Evolutionary conservation across 1,139 yeast species (phyloP).

Genomic region (Meyerozyma smithsonii): DNA sequence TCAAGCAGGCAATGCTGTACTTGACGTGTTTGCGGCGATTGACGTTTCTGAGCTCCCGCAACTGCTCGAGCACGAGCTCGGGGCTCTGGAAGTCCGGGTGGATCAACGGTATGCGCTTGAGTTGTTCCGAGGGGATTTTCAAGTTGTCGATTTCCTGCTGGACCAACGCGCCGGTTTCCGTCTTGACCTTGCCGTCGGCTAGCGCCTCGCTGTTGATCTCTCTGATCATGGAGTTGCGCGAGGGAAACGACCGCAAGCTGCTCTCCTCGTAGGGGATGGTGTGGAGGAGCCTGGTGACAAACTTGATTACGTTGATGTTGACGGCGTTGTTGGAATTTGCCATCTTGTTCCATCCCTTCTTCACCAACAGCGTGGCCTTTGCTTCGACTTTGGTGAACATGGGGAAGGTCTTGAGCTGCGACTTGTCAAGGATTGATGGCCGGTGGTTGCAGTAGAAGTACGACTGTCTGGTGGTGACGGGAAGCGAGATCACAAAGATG

Average conservation of each 20-base stretch:
- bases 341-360: conserved; percentile 44
- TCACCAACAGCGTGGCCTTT: conserved; percentile 33
- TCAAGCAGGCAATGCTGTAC: conserved; percentile 40
- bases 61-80: conserved; percentile 27
- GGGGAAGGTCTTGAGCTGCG: conserved; percentile 28
- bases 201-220: conserved; percentile 26
- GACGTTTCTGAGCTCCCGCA: conserved; percentile 23
- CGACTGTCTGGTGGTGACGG: conserved; percentile 52
- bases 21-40: conserved; percentile 28
- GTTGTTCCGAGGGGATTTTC: conserved; percentile 26
- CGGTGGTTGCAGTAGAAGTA: conserved; percentile 59
- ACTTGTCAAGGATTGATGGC: conserved; percentile 23
- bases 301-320: conserved; percentile 35
- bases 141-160: conserved; percentile 30
- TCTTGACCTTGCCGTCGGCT: conserved; percentile 5
- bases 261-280: conserved; percentile 51
- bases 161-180: conserved; percentile 14
- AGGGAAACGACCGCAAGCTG: conserved; percentile 49
- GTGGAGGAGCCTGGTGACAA: conserved; percentile 32
- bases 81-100: conserved; percentile 38
- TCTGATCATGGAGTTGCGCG: conserved; percentile 43
- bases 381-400: conserved; percentile 33
- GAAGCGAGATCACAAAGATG: conserved; percentile 52
- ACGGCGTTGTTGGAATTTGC: conserved; percentile 31
- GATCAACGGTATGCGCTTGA: conserved; percentile 39